These are phyloP conservation scores for Draba incana DNA, from an alignment of 345 rosid species.

Conservation along the genomic window DNA sequence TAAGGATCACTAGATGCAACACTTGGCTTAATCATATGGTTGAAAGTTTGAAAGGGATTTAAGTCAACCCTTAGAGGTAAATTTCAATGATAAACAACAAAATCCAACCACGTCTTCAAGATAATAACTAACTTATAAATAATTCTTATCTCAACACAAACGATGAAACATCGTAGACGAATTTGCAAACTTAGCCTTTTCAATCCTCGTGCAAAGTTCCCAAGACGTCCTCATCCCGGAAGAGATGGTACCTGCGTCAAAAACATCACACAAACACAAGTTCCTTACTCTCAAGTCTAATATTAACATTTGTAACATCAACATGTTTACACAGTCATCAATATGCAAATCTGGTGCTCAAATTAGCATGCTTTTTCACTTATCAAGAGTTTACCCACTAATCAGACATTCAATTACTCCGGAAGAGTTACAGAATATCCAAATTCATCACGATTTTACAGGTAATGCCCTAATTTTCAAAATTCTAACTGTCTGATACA, in stretches of 20 bases:
- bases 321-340: background rate
- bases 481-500: background rate
- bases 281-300: background rate
- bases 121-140: constrained; percentile 24
- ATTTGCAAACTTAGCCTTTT: background rate
- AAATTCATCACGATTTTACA: background rate
- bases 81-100: constrained; percentile 17
- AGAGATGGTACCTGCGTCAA: constrained; percentile 62
- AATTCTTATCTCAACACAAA: background rate
- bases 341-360: background rate
- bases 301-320: background rate
- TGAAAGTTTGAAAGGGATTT: background rate
- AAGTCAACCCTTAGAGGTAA: background rate
- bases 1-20: constrained; percentile 15
- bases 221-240: constrained; percentile 80
- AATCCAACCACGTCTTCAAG: constrained; percentile 19
- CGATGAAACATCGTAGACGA: background rate
- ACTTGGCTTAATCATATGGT: background rate
- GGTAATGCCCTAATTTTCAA: background rate
- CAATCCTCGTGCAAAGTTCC: constrained; percentile 71
- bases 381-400: background rate
- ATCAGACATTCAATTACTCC: background rate
- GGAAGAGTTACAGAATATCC: background rate
- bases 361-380: background rate
- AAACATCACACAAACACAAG: constrained; percentile 4